Conservation (phyloP, 495 filamentous ascomycete genomes). For the Penicillium psychrofluorescens region DNA sequence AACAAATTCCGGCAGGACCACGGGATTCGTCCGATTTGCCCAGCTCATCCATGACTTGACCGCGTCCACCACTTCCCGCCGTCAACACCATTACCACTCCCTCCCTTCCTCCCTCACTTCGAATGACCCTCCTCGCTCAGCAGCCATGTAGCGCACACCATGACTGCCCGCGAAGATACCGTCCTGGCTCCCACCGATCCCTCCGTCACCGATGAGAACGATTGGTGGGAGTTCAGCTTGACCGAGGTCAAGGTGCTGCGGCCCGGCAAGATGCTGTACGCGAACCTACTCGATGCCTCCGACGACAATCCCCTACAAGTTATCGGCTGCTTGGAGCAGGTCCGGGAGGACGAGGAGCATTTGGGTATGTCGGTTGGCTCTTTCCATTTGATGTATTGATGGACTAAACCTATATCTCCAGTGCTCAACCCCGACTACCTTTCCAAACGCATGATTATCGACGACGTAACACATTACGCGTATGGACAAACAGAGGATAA, state of each 20-base stretch:
- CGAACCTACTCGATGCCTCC: constrained; percentile 47
- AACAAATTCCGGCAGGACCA: too few relatives aligned
- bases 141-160: constrained; percentile 30
- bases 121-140: background rate
- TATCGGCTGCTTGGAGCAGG: constrained; percentile 41
- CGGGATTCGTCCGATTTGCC: too few relatives aligned
- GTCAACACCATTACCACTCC: constrained; percentile 2
- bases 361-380: constrained; percentile 22
- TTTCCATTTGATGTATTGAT: too few relatives aligned
- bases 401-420: background rate
- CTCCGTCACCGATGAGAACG: constrained; percentile 47
- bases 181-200: constrained; percentile 49
- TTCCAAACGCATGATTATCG: constrained; percentile 55
- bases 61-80: too few relatives aligned
- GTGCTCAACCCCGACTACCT: constrained; percentile 41
- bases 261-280: constrained; percentile 40
- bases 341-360: constrained; percentile 36
- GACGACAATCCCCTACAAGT: constrained; percentile 48
- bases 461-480: constrained; percentile 56
- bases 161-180: constrained; percentile 47
- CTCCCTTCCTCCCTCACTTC: background rate
- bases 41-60: too few relatives aligned
- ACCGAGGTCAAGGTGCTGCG: constrained; percentile 45
- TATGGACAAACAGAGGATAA: constrained; percentile 59
- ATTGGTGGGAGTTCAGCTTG: constrained; percentile 52